Percentiles rank a stretch among this genome's conserved stretches.
Conservation (phyloP, 148 eudicot species). For the Pouteria glomerata region DNA sequence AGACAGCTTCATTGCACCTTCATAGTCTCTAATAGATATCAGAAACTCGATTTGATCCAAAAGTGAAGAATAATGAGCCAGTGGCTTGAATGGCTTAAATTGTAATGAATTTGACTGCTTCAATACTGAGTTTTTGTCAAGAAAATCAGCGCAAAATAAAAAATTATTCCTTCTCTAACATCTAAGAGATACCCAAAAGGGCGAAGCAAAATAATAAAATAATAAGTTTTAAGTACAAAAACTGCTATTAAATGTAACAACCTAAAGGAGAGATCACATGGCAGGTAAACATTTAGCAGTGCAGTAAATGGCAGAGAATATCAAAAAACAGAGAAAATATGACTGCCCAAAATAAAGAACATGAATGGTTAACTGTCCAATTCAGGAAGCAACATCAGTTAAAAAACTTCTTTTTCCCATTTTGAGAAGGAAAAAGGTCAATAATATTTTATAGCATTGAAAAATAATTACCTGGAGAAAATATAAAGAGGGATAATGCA, state of each 20-base stretch:
- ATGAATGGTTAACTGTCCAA: background rate
- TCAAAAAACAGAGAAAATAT: conserved; percentile 6
- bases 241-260: background rate
- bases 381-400: background rate
- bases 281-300: background rate
- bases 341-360: background rate
- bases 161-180: background rate
- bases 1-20: conserved; percentile 60
- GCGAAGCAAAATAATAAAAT: background rate
- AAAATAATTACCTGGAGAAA: background rate
- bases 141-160: conserved; percentile 19
- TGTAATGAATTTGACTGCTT: conserved; percentile 68
- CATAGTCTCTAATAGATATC: conserved; percentile 53
- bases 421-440: background rate
- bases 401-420: background rate
- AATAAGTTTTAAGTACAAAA: background rate
- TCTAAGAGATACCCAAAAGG: background rate
- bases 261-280: conserved; percentile 3
- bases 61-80: conserved; percentile 50
- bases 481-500: background rate
- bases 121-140: conserved; percentile 57
- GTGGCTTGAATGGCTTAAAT: conserved; percentile 85
- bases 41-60: conserved; percentile 63
- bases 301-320: background rate
- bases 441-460: background rate